Percentiles rank a stretch among this genome's conserved stretches.
Conservation (phyloP, 1,284 basidiomycete species). For the Ganoderma boninense region DNA sequence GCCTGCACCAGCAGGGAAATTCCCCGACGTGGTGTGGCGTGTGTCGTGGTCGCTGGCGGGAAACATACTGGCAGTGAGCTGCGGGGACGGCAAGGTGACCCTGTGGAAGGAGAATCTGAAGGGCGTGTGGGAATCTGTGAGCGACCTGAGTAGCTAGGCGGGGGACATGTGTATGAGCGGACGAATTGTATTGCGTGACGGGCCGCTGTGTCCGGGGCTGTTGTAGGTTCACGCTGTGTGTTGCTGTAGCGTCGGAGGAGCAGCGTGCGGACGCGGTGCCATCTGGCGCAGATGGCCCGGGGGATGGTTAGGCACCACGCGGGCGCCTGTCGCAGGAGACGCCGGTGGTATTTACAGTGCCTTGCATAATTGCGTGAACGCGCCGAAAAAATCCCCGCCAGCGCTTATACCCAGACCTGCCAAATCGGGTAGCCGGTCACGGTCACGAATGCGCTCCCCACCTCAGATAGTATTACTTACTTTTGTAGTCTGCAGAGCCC, state of each 20-base stretch:
- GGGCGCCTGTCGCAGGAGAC: too few species aligned
- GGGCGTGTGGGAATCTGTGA: constrained; percentile 95
- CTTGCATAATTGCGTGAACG: too few species aligned
- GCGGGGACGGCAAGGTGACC: constrained; percentile 97
- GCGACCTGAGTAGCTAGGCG: constrained; percentile 82
- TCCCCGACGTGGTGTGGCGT: constrained; percentile 96
- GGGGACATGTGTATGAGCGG: background rate
- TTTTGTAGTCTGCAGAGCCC: too few species aligned
- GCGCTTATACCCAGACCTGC: too few species aligned
- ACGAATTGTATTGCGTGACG: background rate
- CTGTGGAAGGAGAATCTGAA: constrained; percentile 99
- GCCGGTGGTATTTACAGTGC: background rate
- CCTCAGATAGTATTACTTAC: too few species aligned
- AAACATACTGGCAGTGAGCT: constrained; percentile 96
- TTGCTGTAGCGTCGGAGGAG: background rate
- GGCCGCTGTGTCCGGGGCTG: background rate
- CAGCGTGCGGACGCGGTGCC: background rate
- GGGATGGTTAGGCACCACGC: too few species aligned
- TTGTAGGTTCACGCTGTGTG: background rate
- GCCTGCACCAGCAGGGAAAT: constrained; percentile 70
- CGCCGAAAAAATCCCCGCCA: too few species aligned
- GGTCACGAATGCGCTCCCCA: too few species aligned
- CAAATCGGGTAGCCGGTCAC: too few species aligned
- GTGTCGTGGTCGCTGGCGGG: constrained; percentile 98
- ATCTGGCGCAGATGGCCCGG: background rate